Evolutionary conservation across 2,329 filamentous ascomycete species (phyloP).

Genomic region (Simplicillium sp.): DNA sequence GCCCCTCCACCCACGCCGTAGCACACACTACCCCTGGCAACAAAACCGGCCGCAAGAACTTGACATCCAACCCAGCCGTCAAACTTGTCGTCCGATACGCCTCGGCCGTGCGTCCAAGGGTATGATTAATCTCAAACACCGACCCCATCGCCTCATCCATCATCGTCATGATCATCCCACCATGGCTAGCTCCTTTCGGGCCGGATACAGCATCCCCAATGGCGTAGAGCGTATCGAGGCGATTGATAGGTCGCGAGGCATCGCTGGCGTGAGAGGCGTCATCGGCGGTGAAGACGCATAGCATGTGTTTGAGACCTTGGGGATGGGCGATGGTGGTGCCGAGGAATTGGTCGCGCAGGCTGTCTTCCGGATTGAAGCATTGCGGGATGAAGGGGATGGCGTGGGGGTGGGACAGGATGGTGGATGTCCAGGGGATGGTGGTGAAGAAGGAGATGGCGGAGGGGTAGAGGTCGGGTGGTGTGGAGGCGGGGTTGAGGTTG

Average conservation of each 20-base stretch:
- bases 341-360: conserved; percentile 23
- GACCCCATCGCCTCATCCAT: conserved; percentile 26
- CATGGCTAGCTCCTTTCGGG: conserved; percentile 22
- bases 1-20: conserved; percentile 19
- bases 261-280: conserved; percentile 15
- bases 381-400: conserved; percentile 22
- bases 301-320: conserved; percentile 20
- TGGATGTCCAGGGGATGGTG: conserved; percentile 24
- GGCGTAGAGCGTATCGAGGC: conserved; percentile 19
- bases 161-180: conserved; percentile 23
- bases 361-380: conserved; percentile 18
- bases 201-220: conserved; percentile 24
- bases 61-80: conserved; percentile 24
- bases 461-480: conserved; percentile 15
- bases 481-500: conserved; percentile 15
- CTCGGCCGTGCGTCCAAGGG: conserved; percentile 18
- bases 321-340: conserved; percentile 18
- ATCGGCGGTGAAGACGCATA: conserved; percentile 21
- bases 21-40: conserved; percentile 19
- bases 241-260: conserved; percentile 15
- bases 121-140: conserved; percentile 24
- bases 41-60: conserved; percentile 21
- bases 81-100: conserved; percentile 18
- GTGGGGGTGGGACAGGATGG: conserved; percentile 15
- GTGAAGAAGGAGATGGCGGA: conserved; percentile 20